phyloP scores from a whole-genome alignment of 441 rosid species.

The Pelargonium myrrhifolium region DNA sequence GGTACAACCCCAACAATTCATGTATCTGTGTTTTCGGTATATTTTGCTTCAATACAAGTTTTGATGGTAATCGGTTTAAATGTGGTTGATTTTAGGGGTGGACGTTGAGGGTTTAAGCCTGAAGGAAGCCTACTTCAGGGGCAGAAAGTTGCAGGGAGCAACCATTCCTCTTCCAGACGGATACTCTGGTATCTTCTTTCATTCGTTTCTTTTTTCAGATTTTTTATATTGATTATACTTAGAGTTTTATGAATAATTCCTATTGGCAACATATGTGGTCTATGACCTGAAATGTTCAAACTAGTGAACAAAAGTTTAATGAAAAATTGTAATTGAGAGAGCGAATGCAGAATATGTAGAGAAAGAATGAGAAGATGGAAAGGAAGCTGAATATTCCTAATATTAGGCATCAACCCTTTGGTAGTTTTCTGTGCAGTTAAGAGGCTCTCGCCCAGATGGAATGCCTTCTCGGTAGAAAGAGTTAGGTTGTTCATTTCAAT shows the following conservation, averaged over 20 bases:
- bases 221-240: neutral
- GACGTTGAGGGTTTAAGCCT: slow-evolving; percentile 53
- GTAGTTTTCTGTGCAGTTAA: too few species aligned
- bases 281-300: too few species aligned
- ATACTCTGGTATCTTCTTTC: slow-evolving; percentile 46
- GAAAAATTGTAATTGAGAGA: too few species aligned
- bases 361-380: too few species aligned
- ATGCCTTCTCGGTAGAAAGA: too few species aligned
- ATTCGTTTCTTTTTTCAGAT: neutral
- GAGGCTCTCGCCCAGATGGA: too few species aligned
- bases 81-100: slow-evolving; percentile 26
- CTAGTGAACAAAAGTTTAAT: too few species aligned
- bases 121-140: slow-evolving; percentile 76
- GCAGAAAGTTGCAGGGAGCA: slow-evolving; percentile 68
- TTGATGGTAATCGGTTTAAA: neutral
- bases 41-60: neutral
- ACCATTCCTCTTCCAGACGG: slow-evolving; percentile 52
- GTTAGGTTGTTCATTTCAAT: too few species aligned
- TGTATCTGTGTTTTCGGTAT: neutral
- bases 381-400: too few species aligned
- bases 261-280: neutral
- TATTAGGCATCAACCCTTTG: too few species aligned
- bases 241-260: neutral
- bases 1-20: slow-evolving; percentile 26
- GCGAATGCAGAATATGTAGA: too few species aligned